Percentiles rank a stretch among this genome's conserved stretches.
Conservation (phyloP, 306 rosid species). For the Vigna unguiculata region DNA sequence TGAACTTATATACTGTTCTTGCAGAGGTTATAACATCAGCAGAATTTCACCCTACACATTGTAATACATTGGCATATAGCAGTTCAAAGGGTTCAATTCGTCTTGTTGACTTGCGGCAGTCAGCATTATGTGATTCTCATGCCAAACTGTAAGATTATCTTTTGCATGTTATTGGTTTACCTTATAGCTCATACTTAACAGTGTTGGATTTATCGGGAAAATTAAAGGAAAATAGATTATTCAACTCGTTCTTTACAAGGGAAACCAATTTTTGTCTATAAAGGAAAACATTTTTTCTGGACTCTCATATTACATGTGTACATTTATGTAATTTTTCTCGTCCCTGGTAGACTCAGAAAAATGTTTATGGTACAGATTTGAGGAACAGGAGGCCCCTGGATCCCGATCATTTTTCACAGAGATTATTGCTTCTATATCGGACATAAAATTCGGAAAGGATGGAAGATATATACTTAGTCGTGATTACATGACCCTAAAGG, state of each 20-base stretch:
- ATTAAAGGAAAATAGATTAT: neutral
- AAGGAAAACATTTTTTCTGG: slow-evolving; percentile 22
- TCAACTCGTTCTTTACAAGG: slow-evolving; percentile 8
- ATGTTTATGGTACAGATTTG: slow-evolving; percentile 72
- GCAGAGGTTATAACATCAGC: slow-evolving; percentile 99
- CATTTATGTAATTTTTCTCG: slow-evolving; percentile 30
- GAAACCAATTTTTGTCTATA: neutral
- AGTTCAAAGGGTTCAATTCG: slow-evolving; percentile 99
- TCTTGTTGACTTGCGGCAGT: slow-evolving; percentile 96
- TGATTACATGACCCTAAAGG: slow-evolving; percentile 99
- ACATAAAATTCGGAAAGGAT: slow-evolving; percentile 88
- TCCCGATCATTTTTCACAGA: slow-evolving; percentile 97
- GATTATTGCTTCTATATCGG: slow-evolving; percentile 98
- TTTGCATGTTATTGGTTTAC: slow-evolving; percentile 27
- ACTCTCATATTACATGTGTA: neutral
- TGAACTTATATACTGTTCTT: slow-evolving; percentile 44
- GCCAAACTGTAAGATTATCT: slow-evolving; percentile 76
- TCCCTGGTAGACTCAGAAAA: slow-evolving; percentile 34
- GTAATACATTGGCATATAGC: slow-evolving; percentile 94
- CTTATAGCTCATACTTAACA: neutral
- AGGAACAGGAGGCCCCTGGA: slow-evolving; percentile 95
- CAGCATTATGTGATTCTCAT: slow-evolving; percentile 97
- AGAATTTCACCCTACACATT: slow-evolving; percentile 98
- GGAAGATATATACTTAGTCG: slow-evolving; percentile 98
- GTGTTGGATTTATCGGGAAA: neutral